Base-by-base conservation (phyloP, 179 eudicot species). In the Corrigiola litoralis region DNA sequence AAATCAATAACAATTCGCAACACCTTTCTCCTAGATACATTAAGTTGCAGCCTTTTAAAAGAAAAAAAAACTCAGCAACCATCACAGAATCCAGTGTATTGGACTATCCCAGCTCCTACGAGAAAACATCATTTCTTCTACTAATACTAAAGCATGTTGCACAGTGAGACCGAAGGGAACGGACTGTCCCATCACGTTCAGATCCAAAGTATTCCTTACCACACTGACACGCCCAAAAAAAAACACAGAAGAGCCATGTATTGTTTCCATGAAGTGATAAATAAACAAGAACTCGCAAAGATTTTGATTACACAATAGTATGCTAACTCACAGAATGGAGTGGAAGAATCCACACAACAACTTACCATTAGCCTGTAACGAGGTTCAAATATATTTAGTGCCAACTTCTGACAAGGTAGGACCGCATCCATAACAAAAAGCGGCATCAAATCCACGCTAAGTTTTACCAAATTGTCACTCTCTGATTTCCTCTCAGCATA, bases 291-390 rank as follows among this genome's bases (percentile, higher is more conserved):
- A 36, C 17, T n/a, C 47, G 61, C 16, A 20, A 29, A 32, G 5
- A 24, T 14, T 5, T 1, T 27, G 29, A 45, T 25, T 36, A 25
- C 54, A 46, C 36, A 25, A 47, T 1, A 10, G 9, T 12, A 56
- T 12, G n/a, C 31, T 13, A 23, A 42, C 20, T 64, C 52, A 25
- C 20, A 25, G 8, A n/a, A 34, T 28, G 42, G 49, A 50, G 4
- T 52, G 20, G 29, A 28, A 31, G 28, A 25, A 67, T 28, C 38
- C 41, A 4, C 54, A 34, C 48, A 29, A 23, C 38, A 61, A 79
- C 92, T 88, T 70, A 95, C 99, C 99, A 95, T 88, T 62, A 95
- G 95, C 78, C 99, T 88, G 71, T 95, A 95, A 14, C 99, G 98
- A 64, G 99, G 95, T 81, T 95, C 99, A 87, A 95, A 95, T 67